These are phyloP conservation scores for Lasiodiplodia sp. DNA, from an alignment of 2,329 filamentous ascomycete species.

Conservation along the genomic window DNA sequence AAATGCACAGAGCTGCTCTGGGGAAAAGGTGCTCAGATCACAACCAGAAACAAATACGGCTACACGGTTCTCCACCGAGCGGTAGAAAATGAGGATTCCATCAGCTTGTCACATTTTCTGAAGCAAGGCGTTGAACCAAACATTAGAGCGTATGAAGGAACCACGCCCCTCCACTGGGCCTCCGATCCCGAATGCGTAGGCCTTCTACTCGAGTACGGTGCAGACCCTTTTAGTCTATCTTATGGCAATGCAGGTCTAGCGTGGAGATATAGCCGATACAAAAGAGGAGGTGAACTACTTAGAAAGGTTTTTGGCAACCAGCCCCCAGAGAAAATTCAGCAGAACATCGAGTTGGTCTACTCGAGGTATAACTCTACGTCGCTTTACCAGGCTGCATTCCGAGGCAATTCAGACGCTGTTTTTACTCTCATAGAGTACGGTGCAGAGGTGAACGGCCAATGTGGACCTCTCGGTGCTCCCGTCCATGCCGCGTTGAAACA, in stretches of 20 bases:
- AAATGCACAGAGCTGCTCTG: neutral
- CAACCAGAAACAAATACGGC: neutral
- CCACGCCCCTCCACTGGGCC: neutral
- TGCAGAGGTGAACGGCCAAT: neutral
- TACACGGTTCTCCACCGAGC: neutral
- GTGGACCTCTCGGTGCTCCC: neutral
- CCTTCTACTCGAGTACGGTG: neutral
- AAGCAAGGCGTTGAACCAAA: neutral
- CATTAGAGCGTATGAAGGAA: neutral
- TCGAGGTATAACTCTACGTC: too few species aligned
- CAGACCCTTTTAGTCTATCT: too few species aligned
- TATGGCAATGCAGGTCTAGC: too few species aligned
- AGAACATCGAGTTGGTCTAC: too few species aligned
- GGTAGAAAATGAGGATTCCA: neutral
- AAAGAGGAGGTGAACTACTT: neutral
- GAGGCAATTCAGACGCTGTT: neutral
- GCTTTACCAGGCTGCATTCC: neutral
- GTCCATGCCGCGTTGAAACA: conserved; percentile 5
- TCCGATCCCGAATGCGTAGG: neutral
- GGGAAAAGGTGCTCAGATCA: neutral
- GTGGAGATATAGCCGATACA: rapidly evolving
- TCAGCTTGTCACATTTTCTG: neutral
- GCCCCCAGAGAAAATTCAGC: neutral
- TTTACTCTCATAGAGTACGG: neutral
- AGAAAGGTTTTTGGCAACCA: neutral